A percentile compares a stretch with the other conserved stretches of the same genome.
Conservation (phyloP, 495 filamentous ascomycete species). For the Penicillium cinerascens region DNA sequence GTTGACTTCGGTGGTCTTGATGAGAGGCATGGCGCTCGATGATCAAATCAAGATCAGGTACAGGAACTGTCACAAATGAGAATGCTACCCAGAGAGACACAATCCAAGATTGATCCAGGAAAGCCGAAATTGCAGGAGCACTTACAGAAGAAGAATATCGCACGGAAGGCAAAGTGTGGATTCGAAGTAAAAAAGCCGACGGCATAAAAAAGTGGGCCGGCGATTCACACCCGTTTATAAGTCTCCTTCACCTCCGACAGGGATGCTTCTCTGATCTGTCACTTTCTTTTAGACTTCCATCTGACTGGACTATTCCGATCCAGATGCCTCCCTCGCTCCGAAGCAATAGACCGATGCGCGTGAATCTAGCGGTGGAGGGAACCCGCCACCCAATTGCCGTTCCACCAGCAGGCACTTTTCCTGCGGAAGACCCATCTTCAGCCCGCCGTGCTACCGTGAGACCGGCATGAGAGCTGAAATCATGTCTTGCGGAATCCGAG, state of each 20-base stretch:
- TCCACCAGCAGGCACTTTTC: background rate
- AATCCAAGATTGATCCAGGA: background rate
- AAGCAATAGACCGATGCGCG: background rate
- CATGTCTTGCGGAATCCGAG: background rate
- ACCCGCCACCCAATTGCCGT: background rate
- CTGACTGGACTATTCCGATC: background rate
- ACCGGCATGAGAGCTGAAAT: background rate
- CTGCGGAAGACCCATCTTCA: background rate
- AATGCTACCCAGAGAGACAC: background rate
- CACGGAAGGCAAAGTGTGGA: background rate
- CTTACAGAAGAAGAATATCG: background rate
- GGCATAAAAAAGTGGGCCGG: slow-evolving; percentile 8
- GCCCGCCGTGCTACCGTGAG: background rate
- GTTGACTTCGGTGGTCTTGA: slow-evolving; percentile 46
- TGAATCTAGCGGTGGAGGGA: background rate
- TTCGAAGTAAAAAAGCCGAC: background rate
- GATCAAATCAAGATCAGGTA: background rate
- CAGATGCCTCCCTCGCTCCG: background rate
- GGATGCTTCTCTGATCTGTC: background rate
- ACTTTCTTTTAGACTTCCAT: background rate
- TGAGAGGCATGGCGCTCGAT: slow-evolving; percentile 44
- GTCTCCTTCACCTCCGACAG: background rate
- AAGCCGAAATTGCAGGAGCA: background rate
- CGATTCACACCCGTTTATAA: slow-evolving; percentile 1
- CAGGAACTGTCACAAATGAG: background rate